phyloP scores from a whole-genome alignment of 2,329 filamentous ascomycete genomes.

The Alternaria brassicae region DNA sequence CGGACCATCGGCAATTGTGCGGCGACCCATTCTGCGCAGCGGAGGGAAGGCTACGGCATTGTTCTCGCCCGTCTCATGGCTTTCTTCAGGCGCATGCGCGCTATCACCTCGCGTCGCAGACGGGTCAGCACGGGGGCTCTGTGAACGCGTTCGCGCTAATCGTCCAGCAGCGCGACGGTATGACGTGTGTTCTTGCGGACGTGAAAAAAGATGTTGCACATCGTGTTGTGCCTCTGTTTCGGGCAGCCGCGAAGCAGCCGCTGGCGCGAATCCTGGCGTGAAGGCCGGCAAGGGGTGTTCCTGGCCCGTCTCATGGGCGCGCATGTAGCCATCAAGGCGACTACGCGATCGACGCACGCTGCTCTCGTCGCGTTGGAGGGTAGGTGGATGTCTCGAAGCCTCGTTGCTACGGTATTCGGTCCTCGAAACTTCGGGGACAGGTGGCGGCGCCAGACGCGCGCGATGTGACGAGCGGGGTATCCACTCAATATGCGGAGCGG shows the following conservation, averaged over 20 bases:
- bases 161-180: constrained; percentile 16
- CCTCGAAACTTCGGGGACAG: constrained; percentile 43
- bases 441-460: constrained; percentile 39
- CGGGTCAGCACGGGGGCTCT: constrained; percentile 14
- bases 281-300: constrained; percentile 37
- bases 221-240: constrained; percentile 12
- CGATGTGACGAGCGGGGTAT: constrained; percentile 28
- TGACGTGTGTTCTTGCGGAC: constrained; percentile 13
- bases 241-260: constrained; percentile 24
- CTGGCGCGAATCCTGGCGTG: constrained; percentile 48
- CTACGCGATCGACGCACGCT: constrained; percentile 21
- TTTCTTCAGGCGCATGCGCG: constrained; percentile 23
- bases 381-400: constrained; percentile 20
- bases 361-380: constrained; percentile 22
- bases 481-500: constrained; percentile 18
- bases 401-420: constrained; percentile 26
- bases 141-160: constrained; percentile 24
- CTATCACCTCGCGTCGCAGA: constrained; percentile 7
- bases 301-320: constrained; percentile 21
- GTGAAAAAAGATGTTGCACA: constrained; percentile 8
- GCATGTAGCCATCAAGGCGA: constrained; percentile 21
- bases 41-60: constrained; percentile 44
- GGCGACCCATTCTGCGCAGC: constrained; percentile 49
- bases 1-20: constrained; percentile 47
- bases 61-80: constrained; percentile 33